Base-by-base conservation (phyloP, 2,329 filamentous ascomycete species). In the Sporothrix phasma region DNA sequence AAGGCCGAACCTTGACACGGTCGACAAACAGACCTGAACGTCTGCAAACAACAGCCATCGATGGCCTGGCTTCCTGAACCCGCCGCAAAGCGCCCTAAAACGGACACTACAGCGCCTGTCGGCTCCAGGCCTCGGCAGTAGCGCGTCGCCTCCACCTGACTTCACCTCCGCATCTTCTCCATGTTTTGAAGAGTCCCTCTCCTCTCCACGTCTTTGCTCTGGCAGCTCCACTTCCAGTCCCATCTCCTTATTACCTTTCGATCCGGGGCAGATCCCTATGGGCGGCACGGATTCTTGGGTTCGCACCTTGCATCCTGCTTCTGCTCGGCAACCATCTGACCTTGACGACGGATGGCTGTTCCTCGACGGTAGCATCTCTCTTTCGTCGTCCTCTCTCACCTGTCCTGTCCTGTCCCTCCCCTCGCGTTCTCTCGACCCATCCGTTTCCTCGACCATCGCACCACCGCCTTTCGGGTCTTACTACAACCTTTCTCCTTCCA, bases 121-220 rank as follows among this genome's bases (percentile, higher is more conserved):
- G 47, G n/a, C 31, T n/a, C 31, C 39, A 61, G 58, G 41, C 64
- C 66, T 66, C 64, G 66, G 66, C 47, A 64, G 64, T 67, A 63
- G 62, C 62, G 66, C 49, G 22, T 15, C 13, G 8, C 15, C 53
- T 26, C 43, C 31, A 17, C 31, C 17, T 31, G 31, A 56, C 51
- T 19, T 56, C 31, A 56, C 51, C 51, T 56, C 51, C 51, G 39
- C 51, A 56, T 51, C 47, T 13, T n/a, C 47, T 51, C 47, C 47
- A 24, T 26, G 26, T 39, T 31, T n/a, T 29, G 31, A 22, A 19
- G 19, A 39, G 26, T n/a, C n/a, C 15, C 19, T 22, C 19, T 37
- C 31, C n/a, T 24, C 31, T 53, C 49, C 49, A 22, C 51, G 19
- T n/a, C 5, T 7, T 5, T 17, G 41, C 41, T n/a, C n/a, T 37